These are phyloP conservation scores for Penicillium paradoxum DNA, from an alignment of 495 filamentous ascomycete species.

Conservation along the genomic window DNA sequence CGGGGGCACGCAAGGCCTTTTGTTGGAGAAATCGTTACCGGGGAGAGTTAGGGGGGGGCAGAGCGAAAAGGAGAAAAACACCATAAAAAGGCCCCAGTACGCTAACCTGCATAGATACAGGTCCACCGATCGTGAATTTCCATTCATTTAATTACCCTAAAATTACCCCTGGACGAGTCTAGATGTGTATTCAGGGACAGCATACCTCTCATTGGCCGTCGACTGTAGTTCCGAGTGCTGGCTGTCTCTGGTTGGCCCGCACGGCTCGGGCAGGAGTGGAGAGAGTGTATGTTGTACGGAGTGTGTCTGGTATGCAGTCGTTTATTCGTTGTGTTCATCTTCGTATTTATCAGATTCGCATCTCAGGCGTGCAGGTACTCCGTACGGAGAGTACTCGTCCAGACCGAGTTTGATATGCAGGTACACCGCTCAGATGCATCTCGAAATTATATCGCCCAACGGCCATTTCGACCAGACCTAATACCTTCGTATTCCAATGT, in stretches of 20 bases:
- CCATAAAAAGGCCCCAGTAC: conserved; percentile 8
- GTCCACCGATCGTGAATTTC: conserved; percentile 24
- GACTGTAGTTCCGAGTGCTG: background rate
- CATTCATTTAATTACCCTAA: conserved; percentile 1
- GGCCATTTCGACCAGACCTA: background rate
- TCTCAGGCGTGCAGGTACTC: background rate
- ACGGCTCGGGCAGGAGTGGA: conserved; percentile 26
- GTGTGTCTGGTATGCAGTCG: too few relatives aligned
- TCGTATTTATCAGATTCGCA: background rate
- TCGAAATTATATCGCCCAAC: background rate
- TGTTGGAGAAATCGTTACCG: conserved; percentile 30
- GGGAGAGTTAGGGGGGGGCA: conserved; percentile 32
- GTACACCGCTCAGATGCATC: background rate
- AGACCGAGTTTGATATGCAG: background rate
- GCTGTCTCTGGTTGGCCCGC: conserved; percentile 21
- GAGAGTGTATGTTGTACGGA: background rate
- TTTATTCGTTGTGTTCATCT: too few relatives aligned
- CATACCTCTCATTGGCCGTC: conserved; percentile 5
- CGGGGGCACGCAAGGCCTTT: conserved; percentile 49
- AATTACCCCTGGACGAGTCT: conserved; percentile 12
- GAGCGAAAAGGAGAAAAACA: conserved; percentile 23
- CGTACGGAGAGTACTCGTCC: too few relatives aligned
- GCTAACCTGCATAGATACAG: background rate
- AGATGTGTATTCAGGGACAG: conserved; percentile 21
- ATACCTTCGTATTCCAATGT: background rate